phyloP scores from a whole-genome alignment of 2,329 filamentous ascomycete genomes.

The Trichoderma polysporum region DNA sequence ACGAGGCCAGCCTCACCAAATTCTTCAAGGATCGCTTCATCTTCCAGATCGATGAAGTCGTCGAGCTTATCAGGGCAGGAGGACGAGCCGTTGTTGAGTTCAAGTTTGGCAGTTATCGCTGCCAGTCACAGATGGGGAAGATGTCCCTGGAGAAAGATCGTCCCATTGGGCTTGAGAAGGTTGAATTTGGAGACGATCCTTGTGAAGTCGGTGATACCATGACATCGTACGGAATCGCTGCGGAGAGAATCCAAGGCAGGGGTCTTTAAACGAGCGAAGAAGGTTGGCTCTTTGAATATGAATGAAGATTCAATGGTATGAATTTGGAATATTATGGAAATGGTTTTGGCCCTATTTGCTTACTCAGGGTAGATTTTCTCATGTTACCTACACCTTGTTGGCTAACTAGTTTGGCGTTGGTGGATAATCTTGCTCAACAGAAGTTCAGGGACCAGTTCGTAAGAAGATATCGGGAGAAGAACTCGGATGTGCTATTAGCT shows the following conservation, averaged over 20 bases:
- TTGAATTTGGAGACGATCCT: constrained; percentile 40
- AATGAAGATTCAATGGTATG: background rate
- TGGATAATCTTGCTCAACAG: background rate
- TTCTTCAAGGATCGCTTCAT: constrained; percentile 46
- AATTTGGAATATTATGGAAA: background rate
- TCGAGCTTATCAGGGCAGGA: constrained; percentile 31
- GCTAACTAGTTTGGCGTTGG: background rate
- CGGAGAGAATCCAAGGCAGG: constrained; percentile 34
- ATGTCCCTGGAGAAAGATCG: constrained; percentile 39
- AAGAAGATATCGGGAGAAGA: background rate
- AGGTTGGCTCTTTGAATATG: background rate
- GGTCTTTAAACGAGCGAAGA: constrained; percentile 28
- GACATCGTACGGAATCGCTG: constrained; percentile 35
- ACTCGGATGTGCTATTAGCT: background rate
- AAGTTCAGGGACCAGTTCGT: background rate
- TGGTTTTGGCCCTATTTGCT: background rate
- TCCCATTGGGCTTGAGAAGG: constrained; percentile 37
- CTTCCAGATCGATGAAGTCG: constrained; percentile 49
- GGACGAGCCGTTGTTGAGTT: constrained; percentile 45
- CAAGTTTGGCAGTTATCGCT: constrained; percentile 55
- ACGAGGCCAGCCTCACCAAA: constrained; percentile 37
- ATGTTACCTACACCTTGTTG: background rate
- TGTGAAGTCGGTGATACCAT: constrained; percentile 38
- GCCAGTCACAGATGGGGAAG: constrained; percentile 52
- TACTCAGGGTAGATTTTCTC: background rate